These are phyloP conservation scores for Hymenoscyphus albidus DNA, from an alignment of 2,329 filamentous ascomycete species.

Conservation along the genomic window DNA sequence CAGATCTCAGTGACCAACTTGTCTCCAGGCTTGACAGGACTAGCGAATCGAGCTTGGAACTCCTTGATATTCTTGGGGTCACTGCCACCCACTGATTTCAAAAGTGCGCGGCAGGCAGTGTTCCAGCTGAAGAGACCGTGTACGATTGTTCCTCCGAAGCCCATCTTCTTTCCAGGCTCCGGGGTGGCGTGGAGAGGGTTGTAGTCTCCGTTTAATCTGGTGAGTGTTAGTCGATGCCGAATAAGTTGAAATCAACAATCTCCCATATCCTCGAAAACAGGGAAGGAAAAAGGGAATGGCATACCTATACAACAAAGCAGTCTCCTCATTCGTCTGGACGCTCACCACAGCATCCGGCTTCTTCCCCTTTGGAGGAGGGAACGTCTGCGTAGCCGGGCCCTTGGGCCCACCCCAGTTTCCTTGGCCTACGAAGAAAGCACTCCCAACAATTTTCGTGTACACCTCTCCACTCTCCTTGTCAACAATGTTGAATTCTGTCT, in stretches of 20 bases:
- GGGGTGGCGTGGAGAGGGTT: constrained; percentile 88
- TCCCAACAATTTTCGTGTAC: constrained; percentile 57
- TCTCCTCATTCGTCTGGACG: constrained; percentile 68
- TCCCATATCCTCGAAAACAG: not conserved
- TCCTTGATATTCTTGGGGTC: constrained; percentile 79
- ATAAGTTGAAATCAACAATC: not conserved
- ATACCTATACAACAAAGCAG: constrained; percentile 68
- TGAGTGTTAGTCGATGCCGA: constrained; percentile 33
- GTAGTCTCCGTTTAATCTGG: constrained; percentile 87
- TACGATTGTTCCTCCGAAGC: constrained; percentile 84
- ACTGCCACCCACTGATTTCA: constrained; percentile 69
- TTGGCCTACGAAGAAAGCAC: constrained; percentile 65
- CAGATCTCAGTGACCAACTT: constrained; percentile 79
- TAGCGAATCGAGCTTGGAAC: constrained; percentile 85
- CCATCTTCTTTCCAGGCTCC: constrained; percentile 82
- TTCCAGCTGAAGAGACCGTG: constrained; percentile 91
- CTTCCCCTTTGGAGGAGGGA: constrained; percentile 69
- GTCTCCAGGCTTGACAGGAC: constrained; percentile 78
- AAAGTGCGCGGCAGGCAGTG: constrained; percentile 66
- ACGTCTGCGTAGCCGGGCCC: constrained; percentile 75
- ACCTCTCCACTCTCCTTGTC: constrained; percentile 58
- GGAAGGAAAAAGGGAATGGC: constrained; percentile 13
- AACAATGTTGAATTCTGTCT: constrained; percentile 62
- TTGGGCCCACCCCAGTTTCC: constrained; percentile 85
- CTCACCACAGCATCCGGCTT: constrained; percentile 66